Conservation (phyloP, 1,284 basidiomycete genomes). For the Singerocomus rubriflavus region DNA sequence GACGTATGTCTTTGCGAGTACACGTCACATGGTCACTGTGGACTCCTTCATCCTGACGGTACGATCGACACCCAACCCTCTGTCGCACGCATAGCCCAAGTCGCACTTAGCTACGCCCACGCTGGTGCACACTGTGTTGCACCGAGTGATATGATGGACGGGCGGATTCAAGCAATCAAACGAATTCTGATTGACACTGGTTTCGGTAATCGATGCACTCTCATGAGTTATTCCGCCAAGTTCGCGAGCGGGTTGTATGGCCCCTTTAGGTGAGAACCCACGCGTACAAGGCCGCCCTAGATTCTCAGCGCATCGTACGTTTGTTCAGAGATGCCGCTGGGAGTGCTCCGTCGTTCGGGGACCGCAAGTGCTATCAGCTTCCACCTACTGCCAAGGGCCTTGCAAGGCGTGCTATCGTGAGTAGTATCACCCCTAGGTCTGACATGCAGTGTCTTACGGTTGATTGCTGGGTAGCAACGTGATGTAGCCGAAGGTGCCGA, state of each 20-base stretch:
- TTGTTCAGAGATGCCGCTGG: slow-evolving; percentile 85
- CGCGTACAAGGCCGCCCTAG: background rate
- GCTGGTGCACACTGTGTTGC: slow-evolving; percentile 98
- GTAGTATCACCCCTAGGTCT: slow-evolving; percentile 25
- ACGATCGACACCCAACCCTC: slow-evolving; percentile 75
- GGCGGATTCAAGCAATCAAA: slow-evolving; percentile 90
- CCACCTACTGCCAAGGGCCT: slow-evolving; percentile 88
- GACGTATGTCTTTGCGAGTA: slow-evolving; percentile 99
- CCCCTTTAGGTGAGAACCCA: slow-evolving; percentile 77
- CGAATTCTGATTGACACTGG: slow-evolving; percentile 78
- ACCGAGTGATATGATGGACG: slow-evolving; percentile 99
- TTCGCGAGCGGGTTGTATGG: slow-evolving; percentile 97
- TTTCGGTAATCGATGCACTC: slow-evolving; percentile 80
- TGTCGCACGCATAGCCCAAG: slow-evolving; percentile 84
- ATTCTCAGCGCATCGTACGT: slow-evolving; percentile 2
- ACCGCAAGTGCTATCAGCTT: slow-evolving; percentile 97
- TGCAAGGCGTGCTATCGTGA: slow-evolving; percentile 88
- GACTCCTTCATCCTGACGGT: slow-evolving; percentile 72
- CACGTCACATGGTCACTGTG: slow-evolving; percentile 98
- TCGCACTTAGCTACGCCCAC: slow-evolving; percentile 89
- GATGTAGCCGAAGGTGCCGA: slow-evolving; percentile 95
- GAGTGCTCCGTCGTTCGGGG: slow-evolving; percentile 90
- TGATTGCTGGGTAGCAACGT: slow-evolving; percentile 58
- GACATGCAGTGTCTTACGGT: background rate
- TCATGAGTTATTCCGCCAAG: slow-evolving; percentile 99